Evolutionary conservation across 2,329 filamentous ascomycete species (phyloP), one percentile per base, ranked within the genome.

Genomic region (Monosporascus sp.): DNA sequence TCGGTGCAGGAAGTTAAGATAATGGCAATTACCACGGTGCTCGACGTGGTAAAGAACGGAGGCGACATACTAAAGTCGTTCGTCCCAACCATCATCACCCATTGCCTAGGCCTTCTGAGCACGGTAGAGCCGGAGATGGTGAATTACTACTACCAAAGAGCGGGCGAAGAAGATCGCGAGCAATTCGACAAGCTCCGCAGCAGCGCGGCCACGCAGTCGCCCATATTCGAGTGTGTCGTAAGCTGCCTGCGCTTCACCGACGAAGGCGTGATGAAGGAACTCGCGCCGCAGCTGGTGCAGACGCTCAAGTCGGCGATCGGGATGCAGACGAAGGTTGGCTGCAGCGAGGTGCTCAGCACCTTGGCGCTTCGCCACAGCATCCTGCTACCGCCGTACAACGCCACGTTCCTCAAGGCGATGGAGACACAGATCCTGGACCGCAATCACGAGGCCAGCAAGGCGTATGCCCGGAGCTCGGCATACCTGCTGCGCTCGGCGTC

Each of bases 281-380:
- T 97, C 9, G 84, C 86, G 37, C 84, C 86, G 2, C 82, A 78
- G 45, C 78, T 99, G 0, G 87, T 94, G 67, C 79, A 81, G 31
- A 86, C 88, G 0, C 90, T 97, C 71, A 94, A 93, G 67, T 85
- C 81, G 26, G 89, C 92, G 1, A 85, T 99, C 38, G 93, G 92
- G 1, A 85, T 97, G 72, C 93, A 93, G 2, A 95, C 91, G 0
- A 97, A 97, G 74, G 88, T 97, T 48, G 94, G 91, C 38, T 95
- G 91, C 64, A 89, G 88, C 58, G 84, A 91, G 52, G 86, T 97
- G 2, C 78, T 99, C 35, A 88, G 89, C 7, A 92, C 90, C 1
- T 78, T 99, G 7, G 89, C 90, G 49, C 93, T 92, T 49, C 84
- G 91, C 14, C 88, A 93, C 59, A 84, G 82, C 37, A 79, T 86